Base-by-base conservation (phyloP, 1,284 basidiomycete genomes). In the Leccinum laetum region DNA sequence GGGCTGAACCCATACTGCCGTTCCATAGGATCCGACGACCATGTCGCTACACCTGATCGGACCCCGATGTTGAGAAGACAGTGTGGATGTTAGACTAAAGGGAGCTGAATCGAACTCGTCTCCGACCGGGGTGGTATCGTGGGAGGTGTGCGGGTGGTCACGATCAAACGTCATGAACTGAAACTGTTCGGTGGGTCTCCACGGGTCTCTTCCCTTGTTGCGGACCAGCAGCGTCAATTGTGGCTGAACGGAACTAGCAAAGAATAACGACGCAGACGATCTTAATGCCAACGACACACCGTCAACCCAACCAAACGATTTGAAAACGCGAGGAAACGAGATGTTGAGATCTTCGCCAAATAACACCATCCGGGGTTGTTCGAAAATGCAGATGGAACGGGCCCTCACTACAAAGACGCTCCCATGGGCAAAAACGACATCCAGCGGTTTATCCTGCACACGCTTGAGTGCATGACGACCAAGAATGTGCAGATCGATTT, bases 231-330 rank as follows among this genome's bases (percentile, higher is more conserved):
- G 79, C 0, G 82, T 81, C n/a, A 88, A 67, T 4, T 73, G 67
- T 4, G 75, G 71, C 14, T 62, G 70, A 26, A 58, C 49, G n/a
- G 63, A 35, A 32, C 32, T 9, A 7, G 26, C 44, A 18, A 66
- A 46, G n/a, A 1, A 49, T 21, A 49, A 55, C n/a, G 68, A 65
- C 0, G 64, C 18, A 58, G 57, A 35, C 44, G 71, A 65, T 59
- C 69, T 59, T 62, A 79, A 69, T 0, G 80, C 71, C 1, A 84
- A 80, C 1, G 81, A 81, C 26, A 86, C 79, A 5, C 83, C 83
- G 60, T 89, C 88, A 9, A 88, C 82, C 88, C 87, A 89, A 24
- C 87, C 87, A 69, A 88, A 88, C 9, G 84, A 82, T 67, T 83
- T 81, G 24, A 67, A 76, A 1, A 80, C 79, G 29, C 84, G 69